phyloP scores from a whole-genome alignment of 768 basidiomycete genomes.

The Trichaptum fuscoviolaceum region DNA sequence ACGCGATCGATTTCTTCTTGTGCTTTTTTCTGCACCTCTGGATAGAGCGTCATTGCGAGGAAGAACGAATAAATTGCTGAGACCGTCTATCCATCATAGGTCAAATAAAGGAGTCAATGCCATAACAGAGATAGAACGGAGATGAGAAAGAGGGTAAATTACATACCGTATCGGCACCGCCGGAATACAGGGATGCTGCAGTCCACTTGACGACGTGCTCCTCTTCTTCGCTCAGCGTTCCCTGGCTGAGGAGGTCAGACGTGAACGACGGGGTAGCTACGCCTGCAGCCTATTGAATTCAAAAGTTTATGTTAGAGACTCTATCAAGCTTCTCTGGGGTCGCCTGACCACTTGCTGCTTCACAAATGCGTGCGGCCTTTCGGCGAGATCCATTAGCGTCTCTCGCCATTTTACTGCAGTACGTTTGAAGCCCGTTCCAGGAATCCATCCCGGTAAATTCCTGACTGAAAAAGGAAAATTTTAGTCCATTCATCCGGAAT shows the following conservation, averaged over 20 bases:
- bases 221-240: not conserved
- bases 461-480: slow-evolving; percentile 19
- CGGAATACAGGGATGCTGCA: slow-evolving; percentile 21
- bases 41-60: slow-evolving; percentile 34
- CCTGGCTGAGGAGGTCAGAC: slow-evolving; percentile 10
- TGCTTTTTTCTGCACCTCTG: slow-evolving; percentile 29
- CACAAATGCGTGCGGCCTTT: slow-evolving; percentile 27
- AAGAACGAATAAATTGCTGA: slow-evolving; percentile 29
- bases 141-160: too few species aligned
- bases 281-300: slow-evolving; percentile 14
- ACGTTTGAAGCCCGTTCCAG: slow-evolving; percentile 32
- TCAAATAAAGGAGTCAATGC: not conserved
- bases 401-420: slow-evolving; percentile 16
- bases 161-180: slow-evolving; percentile 34
- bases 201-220: slow-evolving; percentile 7
- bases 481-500: not conserved
- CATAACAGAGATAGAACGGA: slow-evolving; percentile 5
- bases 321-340: not conserved
- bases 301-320: not conserved
- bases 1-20: slow-evolving; percentile 39
- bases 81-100: slow-evolving; percentile 22
- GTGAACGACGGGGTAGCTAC: slow-evolving; percentile 16
- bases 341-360: slow-evolving; percentile 28
- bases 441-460: slow-evolving; percentile 35
- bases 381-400: slow-evolving; percentile 20